A percentile compares a stretch with the other conserved stretches of the same genome.
phyloP scores from a whole-genome alignment of 1,139 yeast species.

The Kurtzmaniella quercitrusa region DNA sequence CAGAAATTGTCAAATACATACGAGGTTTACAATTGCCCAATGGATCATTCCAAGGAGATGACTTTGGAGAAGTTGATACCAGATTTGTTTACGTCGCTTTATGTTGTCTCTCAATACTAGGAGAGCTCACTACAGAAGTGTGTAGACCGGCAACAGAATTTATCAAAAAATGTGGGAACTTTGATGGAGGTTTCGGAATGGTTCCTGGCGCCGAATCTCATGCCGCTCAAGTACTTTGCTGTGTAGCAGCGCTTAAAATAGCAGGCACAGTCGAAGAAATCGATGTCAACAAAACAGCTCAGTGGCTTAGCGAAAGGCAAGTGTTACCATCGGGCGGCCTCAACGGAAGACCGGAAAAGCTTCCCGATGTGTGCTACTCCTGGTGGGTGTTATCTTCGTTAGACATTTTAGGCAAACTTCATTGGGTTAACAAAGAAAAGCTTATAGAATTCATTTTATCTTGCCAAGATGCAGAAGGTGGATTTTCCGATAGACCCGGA shows the following conservation, averaged over 20 bases:
- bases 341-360: constrained; percentile 93
- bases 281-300: constrained; percentile 24
- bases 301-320: constrained; percentile 94
- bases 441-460: constrained; percentile 62
- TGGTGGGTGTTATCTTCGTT: constrained; percentile 96
- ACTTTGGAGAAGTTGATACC: constrained; percentile 89
- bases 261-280: constrained; percentile 55
- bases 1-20: constrained; percentile 38
- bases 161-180: constrained; percentile 71
- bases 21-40: constrained; percentile 56
- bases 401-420: constrained; percentile 58
- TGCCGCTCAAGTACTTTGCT: constrained; percentile 88
- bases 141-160: constrained; percentile 65
- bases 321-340: constrained; percentile 80
- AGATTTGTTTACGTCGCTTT: constrained; percentile 83
- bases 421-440: constrained; percentile 70
- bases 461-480: constrained; percentile 86
- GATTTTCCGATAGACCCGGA: constrained; percentile 87
- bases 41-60: constrained; percentile 88
- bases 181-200: constrained; percentile 95
- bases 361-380: constrained; percentile 94
- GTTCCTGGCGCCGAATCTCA: constrained; percentile 95
- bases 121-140: constrained; percentile 54
- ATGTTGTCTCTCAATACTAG: constrained; percentile 67
- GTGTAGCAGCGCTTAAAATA: constrained; percentile 76